Evolutionary conservation across 331 rosid species (phyloP).

Genomic region (Arachis monticola): DNA sequence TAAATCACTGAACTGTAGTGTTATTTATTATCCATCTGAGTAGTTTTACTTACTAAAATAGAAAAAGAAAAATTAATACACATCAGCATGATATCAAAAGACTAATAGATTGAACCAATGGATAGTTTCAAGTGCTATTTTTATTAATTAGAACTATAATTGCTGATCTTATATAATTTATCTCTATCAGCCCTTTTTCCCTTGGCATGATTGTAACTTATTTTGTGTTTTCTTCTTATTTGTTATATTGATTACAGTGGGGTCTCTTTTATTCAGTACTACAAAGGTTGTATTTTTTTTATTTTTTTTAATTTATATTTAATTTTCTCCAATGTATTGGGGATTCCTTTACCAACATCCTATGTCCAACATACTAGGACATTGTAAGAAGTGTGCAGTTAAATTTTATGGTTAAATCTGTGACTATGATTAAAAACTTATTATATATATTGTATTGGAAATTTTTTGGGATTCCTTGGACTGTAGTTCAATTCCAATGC

Average conservation of each 20-base stretch:
- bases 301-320: neutral
- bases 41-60: neutral
- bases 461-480: neutral
- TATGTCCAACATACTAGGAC: neutral
- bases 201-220: no score
- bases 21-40: no score
- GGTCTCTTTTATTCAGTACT: conserved; percentile 22
- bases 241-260: conserved; percentile 28
- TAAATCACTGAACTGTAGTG: no score
- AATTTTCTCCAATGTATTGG: conserved; percentile 1
- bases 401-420: neutral
- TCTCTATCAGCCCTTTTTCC: neutral
- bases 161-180: neutral
- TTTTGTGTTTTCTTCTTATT: conserved; percentile 21
- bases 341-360: neutral
- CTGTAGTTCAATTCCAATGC: neutral
- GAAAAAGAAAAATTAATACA: neutral
- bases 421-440: neutral
- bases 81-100: neutral
- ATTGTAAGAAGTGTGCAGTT: neutral
- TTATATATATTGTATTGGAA: neutral
- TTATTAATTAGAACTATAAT: neutral
- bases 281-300: no score
- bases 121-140: neutral
- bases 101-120: conserved; percentile 15